Base-by-base conservation (phyloP, 306 rosid species). In the Dryas alaskensis region DNA sequence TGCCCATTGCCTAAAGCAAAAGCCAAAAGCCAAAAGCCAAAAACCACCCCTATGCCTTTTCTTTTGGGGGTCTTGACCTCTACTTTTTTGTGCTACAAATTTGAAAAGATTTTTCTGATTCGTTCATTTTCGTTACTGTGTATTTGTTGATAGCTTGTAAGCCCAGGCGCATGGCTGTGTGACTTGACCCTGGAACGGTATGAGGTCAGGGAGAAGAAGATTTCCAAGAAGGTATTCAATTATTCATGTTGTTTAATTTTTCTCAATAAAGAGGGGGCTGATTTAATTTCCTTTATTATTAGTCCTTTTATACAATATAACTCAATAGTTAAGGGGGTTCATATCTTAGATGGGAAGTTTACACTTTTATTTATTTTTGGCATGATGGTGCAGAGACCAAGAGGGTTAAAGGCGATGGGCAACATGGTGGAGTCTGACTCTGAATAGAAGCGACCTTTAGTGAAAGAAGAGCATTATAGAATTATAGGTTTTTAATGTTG, bases 401-500 rank as follows among this genome's bases (percentile, higher is more conserved):
- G 94, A 80, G 97, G 98, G 27, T 80, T 93, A 69, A 91, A 89
- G 85, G 98, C 98, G 50, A 93, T 93, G 98, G 92, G 96, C 60
- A 91, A 81, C 75, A 77, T 89, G 87, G 97, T 89, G 88, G 97
- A 91, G 3, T 88, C 96, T 0, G 97, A 91, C 49, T 91, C 98
- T 5, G 97, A 93, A 65, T 89, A 73, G 43, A 71, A 11, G 19
- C 7, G 4, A 27, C 44, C 9, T 13, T 13, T 57, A 59, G 76
- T 16, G 0, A 40, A 53, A 78, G 44, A 31, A 14, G 48, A 40
- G 73, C 40, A 39, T 53, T 9, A 53, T 49, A 60, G 79, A 16
- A 67, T 75, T 79, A 69, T 71, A 76, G 54, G 60, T 78, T 76
- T 64, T 57, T 31, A 31, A 55, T 63, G 47, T 69, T 39, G 76